phyloP scores from a whole-genome alignment of 225 moss, liverwort and hornwort genomes.

The Pseudoscleropodium purum region DNA sequence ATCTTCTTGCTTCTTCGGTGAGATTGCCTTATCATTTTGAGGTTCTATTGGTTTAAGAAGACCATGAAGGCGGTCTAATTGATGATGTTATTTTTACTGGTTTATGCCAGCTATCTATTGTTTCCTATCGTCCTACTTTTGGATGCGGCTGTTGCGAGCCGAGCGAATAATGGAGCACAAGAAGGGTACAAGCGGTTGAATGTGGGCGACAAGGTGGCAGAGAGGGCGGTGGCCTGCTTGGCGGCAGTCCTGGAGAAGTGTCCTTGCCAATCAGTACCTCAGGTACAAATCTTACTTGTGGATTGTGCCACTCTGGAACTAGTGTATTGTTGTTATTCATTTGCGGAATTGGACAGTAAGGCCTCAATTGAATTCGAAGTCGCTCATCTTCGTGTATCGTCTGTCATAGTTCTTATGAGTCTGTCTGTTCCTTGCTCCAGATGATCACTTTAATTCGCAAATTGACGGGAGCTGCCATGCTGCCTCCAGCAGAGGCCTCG shows the following conservation, averaged over 20 bases:
- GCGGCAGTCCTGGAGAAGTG: constrained; percentile 57
- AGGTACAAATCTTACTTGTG: constrained; percentile 31
- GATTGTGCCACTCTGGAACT: not conserved
- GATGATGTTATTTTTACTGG: not conserved
- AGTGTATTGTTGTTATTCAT: not conserved
- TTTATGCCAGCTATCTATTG: constrained; percentile 60
- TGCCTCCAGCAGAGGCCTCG: constrained; percentile 65
- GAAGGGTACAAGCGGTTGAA: constrained; percentile 21
- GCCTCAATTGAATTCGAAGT: not conserved
- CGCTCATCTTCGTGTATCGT: not conserved
- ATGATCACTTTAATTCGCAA: constrained; percentile 59
- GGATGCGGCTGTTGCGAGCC: constrained; percentile 64
- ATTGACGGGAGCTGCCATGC: constrained; percentile 68
- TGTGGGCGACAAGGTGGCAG: constrained; percentile 76
- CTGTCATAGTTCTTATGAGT: not conserved
- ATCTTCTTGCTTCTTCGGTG: not conserved
- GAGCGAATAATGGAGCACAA: constrained; percentile 19
- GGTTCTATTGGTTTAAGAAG: not conserved
- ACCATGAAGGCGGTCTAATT: not conserved
- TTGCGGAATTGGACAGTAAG: not conserved
- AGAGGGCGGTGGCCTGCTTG: constrained; percentile 55
- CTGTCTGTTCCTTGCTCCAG: constrained; percentile 17
- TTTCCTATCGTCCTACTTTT: constrained; percentile 72
- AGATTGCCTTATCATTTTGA: not conserved
- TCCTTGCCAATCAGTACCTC: constrained; percentile 44